Base-by-base conservation (phyloP, 352 stramenopile species). In the Globisporangium lucens region DNA sequence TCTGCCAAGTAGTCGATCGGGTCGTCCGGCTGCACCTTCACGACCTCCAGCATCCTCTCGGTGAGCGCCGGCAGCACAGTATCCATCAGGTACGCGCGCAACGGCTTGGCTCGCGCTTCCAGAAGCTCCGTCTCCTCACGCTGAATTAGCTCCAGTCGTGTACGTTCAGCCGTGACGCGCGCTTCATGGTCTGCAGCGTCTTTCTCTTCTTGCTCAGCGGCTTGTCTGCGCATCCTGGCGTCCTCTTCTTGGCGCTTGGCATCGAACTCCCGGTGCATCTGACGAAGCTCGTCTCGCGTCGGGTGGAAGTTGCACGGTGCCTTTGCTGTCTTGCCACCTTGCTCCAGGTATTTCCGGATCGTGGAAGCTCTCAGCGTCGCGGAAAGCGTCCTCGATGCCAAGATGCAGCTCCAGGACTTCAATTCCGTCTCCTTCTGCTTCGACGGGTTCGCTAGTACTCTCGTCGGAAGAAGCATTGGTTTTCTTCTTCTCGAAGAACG, bases 1-100 rank as follows among this genome's bases (percentile, higher is more conserved):
- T 95, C 86, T 24, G 90, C 89, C 29, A 97, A 75, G 60, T 92
- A 96, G 73, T 96, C 89, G 63, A 96, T 91, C 43, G 90, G 89
- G 63, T 97, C 87, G 22, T 88, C 78, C 0, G 89, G 87, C 73
- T 95, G 84, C 46, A 93, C 83, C 35, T 93, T 91, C 66, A 92
- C 85, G n/a, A 94, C 80, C 72, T 97, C 86, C 22, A 96, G 77
- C 80, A 96, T 93, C 9, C 85, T 86, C 74, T 94, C 80, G 0
- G 89, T 95, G 24, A 97, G 77, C 12, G 85, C 84, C 29, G 89
- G 88, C 27, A 97, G 77, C 46, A 96, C 87, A 0, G 83, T 91
- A 69, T 95, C 79, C 82, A 95, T 92, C 17, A 97, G 74, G 70
- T 93, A 97, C 27, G 81, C 79, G 4, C 86, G 79, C 56, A 95